These are phyloP conservation scores for Capsicum baccatum DNA, from an alignment of 257 asterid genomes.

Conservation along the genomic window DNA sequence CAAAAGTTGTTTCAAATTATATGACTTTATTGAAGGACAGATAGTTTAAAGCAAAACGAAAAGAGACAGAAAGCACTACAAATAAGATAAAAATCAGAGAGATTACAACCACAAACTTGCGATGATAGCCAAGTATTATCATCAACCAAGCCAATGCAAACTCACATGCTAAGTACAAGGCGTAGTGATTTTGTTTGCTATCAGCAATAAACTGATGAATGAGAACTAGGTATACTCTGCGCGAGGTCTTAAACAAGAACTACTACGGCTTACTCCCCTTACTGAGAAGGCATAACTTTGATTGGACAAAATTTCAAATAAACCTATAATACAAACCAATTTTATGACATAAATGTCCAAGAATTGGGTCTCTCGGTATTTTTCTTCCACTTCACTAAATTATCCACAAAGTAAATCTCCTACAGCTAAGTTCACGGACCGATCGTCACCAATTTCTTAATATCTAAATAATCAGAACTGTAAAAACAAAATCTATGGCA, in stretches of 20 bases:
- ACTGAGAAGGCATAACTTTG: not conserved
- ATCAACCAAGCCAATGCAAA: not conserved
- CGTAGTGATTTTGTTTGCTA: not conserved
- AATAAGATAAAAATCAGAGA: not conserved
- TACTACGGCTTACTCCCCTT: not conserved
- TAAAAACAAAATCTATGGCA: too few species aligned
- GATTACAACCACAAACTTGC: not conserved
- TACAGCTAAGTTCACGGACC: too few species aligned
- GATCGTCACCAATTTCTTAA: too few species aligned
- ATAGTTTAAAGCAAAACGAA: not conserved
- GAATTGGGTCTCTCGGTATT: too few species aligned
- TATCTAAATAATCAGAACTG: too few species aligned
- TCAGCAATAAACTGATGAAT: not conserved
- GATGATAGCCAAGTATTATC: not conserved
- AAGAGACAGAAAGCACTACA: not conserved
- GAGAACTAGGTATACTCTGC: not conserved
- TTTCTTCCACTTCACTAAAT: too few species aligned
- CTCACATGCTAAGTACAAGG: not conserved
- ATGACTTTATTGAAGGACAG: not conserved
- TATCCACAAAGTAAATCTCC: too few species aligned
- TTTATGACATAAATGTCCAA: not conserved
- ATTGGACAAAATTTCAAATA: not conserved
- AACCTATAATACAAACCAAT: conserved; percentile 14
- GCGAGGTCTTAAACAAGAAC: not conserved
- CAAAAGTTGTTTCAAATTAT: not conserved